Evolutionary conservation across 768 basidiomycete genomes (phyloP).

Genomic region (Leucocoprinus sp.): DNA sequence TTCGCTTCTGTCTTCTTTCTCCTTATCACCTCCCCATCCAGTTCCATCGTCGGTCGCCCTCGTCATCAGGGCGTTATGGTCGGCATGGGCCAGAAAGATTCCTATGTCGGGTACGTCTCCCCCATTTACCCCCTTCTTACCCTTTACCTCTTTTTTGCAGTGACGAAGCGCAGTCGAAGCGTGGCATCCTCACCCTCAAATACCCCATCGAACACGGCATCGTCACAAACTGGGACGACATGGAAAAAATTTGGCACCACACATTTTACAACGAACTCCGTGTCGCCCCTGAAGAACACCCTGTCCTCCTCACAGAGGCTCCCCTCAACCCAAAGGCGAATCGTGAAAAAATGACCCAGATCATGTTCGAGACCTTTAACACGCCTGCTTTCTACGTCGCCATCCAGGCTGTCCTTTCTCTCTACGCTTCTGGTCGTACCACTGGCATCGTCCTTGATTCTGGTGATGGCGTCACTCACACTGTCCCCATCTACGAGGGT

Average conservation of each 20-base stretch:
- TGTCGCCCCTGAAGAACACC: conserved; percentile 90
- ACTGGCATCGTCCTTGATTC: conserved; percentile 95
- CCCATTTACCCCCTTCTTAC: too few relatives aligned
- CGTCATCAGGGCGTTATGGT: conserved; percentile 96
- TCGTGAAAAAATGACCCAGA: conserved; percentile 91
- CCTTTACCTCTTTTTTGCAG: too few relatives aligned
- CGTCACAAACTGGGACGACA: conserved; percentile 98
- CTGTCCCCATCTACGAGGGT: conserved; percentile 94
- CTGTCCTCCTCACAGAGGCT: conserved; percentile 85
- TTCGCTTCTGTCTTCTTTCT: too few relatives aligned
- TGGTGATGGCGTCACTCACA: conserved; percentile 94
- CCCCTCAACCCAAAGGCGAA: conserved; percentile 91
- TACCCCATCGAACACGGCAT: conserved; percentile 94
- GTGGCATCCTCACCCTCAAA: conserved; percentile 85
- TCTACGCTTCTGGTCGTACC: conserved; percentile 92
- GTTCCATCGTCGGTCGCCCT: conserved; percentile 91
- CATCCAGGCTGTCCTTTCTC: conserved; percentile 85
- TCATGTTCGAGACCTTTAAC: conserved; percentile 97
- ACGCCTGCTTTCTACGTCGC: conserved; percentile 88
- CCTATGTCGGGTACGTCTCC: conserved; percentile 76
- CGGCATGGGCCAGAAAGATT: conserved; percentile 95
- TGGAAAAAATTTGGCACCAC: conserved; percentile 99
- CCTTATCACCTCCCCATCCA: too few relatives aligned
- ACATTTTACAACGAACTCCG: conserved; percentile 95
- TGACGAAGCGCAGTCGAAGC: conserved; percentile 89